phyloP scores from a whole-genome alignment of 2,329 filamentous ascomycete genomes.

The Cercospora beticola region DNA sequence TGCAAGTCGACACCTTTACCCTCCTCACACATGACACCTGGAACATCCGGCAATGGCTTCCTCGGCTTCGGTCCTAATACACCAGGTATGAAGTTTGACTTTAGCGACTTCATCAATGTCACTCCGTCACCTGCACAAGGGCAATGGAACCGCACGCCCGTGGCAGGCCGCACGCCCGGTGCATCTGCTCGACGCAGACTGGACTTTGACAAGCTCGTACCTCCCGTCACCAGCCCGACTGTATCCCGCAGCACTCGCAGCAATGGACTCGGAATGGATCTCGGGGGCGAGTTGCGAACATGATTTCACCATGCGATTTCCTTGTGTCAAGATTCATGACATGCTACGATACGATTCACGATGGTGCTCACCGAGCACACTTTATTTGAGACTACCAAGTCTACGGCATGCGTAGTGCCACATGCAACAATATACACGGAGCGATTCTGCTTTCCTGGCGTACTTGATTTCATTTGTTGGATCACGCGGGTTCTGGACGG shows the following conservation, averaged over 20 bases:
- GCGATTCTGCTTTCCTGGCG: slow-evolving; percentile 7
- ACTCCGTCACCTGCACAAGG: slow-evolving; percentile 92
- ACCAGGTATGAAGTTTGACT: slow-evolving; percentile 84
- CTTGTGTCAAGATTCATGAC: slow-evolving; percentile 9
- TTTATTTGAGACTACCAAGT: slow-evolving; percentile 4
- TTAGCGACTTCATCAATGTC: slow-evolving; percentile 95
- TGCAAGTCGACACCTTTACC: slow-evolving; percentile 61
- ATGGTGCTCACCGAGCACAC: slow-evolving; percentile 4
- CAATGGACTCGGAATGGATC: slow-evolving; percentile 61
- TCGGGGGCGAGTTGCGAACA: slow-evolving; percentile 59
- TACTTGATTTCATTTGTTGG: slow-evolving; percentile 8
- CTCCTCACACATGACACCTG: slow-evolving; percentile 85
- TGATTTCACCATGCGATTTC: slow-evolving; percentile 9
- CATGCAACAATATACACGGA: slow-evolving; percentile 14
- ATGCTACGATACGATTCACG: slow-evolving; percentile 21
- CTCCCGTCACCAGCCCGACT: slow-evolving; percentile 51
- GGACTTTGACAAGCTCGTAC: slow-evolving; percentile 76
- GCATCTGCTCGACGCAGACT: slow-evolving; percentile 68
- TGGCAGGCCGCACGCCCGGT: slow-evolving; percentile 66
- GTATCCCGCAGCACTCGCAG: slow-evolving; percentile 44
- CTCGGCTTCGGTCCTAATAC: slow-evolving; percentile 67
- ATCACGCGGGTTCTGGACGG: not conserved
- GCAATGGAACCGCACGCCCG: slow-evolving; percentile 67
- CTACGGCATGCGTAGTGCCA: not conserved
- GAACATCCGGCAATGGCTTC: slow-evolving; percentile 58